Conservation (phyloP, 2,329 filamentous ascomycete genomes). For the Sclerotiophoma versabilis region DNA sequence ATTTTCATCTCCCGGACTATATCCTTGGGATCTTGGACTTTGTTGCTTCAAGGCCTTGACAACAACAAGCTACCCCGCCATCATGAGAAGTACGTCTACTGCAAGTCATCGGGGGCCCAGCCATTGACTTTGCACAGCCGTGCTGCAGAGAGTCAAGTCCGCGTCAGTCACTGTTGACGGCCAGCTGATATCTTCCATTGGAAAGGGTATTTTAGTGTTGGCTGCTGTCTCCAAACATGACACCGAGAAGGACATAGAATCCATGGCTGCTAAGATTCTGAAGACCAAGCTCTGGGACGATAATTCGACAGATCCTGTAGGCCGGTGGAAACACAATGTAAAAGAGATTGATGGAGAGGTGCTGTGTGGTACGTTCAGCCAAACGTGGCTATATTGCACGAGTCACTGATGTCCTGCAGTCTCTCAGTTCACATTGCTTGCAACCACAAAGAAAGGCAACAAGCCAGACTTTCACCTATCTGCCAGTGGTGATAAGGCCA, state of each 20-base stretch:
- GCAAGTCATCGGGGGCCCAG: slow-evolving; percentile 8
- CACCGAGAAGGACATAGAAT: slow-evolving; percentile 85
- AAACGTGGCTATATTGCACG: too few relatives aligned
- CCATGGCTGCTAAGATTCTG: slow-evolving; percentile 82
- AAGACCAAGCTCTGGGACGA: slow-evolving; percentile 94
- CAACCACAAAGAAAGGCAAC: slow-evolving; percentile 91
- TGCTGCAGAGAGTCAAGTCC: slow-evolving; percentile 91
- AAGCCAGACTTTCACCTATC: slow-evolving; percentile 96
- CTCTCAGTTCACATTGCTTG: slow-evolving; percentile 94
- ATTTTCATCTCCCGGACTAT: background rate
- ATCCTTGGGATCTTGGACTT: too few relatives aligned
- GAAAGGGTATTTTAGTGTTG: slow-evolving; percentile 87
- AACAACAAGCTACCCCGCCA: slow-evolving; percentile 19
- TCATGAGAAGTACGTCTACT: slow-evolving; percentile 33
- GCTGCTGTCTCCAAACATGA: slow-evolving; percentile 91
- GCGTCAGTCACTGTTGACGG: slow-evolving; percentile 95
- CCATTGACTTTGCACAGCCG: slow-evolving; percentile 63
- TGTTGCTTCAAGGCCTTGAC: background rate
- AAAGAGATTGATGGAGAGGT: slow-evolving; percentile 89
- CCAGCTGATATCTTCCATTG: slow-evolving; percentile 87
- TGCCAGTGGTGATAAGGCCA: slow-evolving; percentile 78
- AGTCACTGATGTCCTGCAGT: slow-evolving; percentile 61
- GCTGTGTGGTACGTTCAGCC: slow-evolving; percentile 76
- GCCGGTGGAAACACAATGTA: slow-evolving; percentile 86
- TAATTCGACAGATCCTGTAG: slow-evolving; percentile 64